These are phyloP conservation scores for Hanseniaspora pseudoguilliermondii DNA, from an alignment of 805 yeast genomes.

Conservation along the genomic window DNA sequence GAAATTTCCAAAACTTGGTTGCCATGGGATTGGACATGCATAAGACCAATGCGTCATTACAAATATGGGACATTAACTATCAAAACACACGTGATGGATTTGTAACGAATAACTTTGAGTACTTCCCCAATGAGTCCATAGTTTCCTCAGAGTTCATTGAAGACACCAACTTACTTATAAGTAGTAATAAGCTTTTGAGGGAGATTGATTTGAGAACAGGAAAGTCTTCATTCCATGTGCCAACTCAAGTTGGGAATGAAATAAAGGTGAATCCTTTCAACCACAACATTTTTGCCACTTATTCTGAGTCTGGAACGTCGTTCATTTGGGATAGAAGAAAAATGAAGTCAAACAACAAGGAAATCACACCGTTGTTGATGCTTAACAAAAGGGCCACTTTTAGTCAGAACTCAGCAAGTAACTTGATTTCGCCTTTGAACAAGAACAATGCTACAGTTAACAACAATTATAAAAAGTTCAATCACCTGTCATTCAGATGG, in stretches of 20 bases:
- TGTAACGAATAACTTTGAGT: slow-evolving; percentile 43
- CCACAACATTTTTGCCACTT: slow-evolving; percentile 54
- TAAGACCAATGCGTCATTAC: slow-evolving; percentile 60
- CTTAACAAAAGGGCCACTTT: slow-evolving; percentile 12
- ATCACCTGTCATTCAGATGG: slow-evolving; percentile 55
- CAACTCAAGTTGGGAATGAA: slow-evolving; percentile 60
- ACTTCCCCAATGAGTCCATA: slow-evolving; percentile 62
- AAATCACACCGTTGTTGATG: slow-evolving; percentile 7
- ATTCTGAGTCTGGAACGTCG: slow-evolving; percentile 71
- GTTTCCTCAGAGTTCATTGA: slow-evolving; percentile 56
- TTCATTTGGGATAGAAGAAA: slow-evolving; percentile 73
- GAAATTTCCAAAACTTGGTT: slow-evolving; percentile 38
- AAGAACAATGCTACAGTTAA: slow-evolving; percentile 15
- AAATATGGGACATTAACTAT: slow-evolving; percentile 66
- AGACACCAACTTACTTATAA: slow-evolving; percentile 49
- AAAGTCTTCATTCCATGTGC: slow-evolving; percentile 56
- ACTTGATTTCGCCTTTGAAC: neutral
- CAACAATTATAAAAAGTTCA: slow-evolving; percentile 47
- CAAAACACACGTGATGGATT: slow-evolving; percentile 41
- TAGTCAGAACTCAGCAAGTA: slow-evolving; percentile 10
- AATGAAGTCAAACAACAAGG: slow-evolving; percentile 22
- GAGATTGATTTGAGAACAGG: slow-evolving; percentile 63
- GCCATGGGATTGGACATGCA: slow-evolving; percentile 74
- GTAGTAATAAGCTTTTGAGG: slow-evolving; percentile 63
- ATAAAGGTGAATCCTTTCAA: slow-evolving; percentile 59